Base-by-base conservation (phyloP, 306 rosid genomes). In the Cucurbita maxima region DNA sequence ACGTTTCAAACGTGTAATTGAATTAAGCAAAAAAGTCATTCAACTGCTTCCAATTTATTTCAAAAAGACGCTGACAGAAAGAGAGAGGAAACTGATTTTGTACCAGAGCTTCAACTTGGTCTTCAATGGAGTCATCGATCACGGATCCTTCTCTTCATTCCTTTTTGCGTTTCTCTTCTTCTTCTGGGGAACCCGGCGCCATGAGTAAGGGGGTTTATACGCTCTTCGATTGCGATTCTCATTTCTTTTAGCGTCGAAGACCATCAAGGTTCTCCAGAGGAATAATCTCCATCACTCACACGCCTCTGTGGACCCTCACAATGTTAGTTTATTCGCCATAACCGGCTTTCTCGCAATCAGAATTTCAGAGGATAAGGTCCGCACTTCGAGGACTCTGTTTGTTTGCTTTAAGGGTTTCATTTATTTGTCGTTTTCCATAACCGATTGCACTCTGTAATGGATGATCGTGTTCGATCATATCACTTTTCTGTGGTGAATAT, bases 361-460 rank as follows among this genome's bases (percentile, higher is more conserved):
- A 74, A 16, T 18, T 34, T 59, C 76, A 76, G 72, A 76, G 55
- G 86, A 80, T 77, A 77, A 75, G 87, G 85, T 45, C 59, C 87
- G 82, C 85, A 71, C 72, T 81, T 81, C 76, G 78, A 80, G 85
- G 77, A 57, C 45, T 18, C 57, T 61, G 71, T 47, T 34, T 50
- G n/a, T 75, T 36, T 59, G 30, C 10, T 36, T 22, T 10, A 47
- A 56, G 44, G 67, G 57, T 70, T 62, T 58, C 64, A 76, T 58
- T 34, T 59, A 5, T 14, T 75, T 74, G 79, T 79, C 77, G 44
- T 68, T 82, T 57, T 80, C 18, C 41, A 30, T 45, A 66, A 34
- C 53, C 41, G 74, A 52, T 59, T 9, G 5, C 45, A n/a, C 58
- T 36, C 64, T 54, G 11, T 40, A 34, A 18, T 54, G 37, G n/a